A percentile compares a stretch with the other conserved stretches of the same genome.
Evolutionary conservation across 202 grass and related monocot genomes (phyloP).

Genomic region (Cymbopogon flexuosus): DNA sequence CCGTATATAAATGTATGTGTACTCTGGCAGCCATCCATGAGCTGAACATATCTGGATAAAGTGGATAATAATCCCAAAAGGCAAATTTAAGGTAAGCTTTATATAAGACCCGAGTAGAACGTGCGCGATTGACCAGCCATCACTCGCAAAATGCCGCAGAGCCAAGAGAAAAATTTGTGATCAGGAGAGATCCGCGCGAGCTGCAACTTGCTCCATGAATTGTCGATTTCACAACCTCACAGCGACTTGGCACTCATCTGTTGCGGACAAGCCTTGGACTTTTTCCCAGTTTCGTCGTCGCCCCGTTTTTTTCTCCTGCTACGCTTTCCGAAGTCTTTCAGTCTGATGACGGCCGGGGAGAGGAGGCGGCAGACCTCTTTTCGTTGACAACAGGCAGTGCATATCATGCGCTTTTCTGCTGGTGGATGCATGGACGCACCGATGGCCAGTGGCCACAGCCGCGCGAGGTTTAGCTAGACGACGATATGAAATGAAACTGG

Average conservation of each 20-base stretch:
- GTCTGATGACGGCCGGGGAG: not conserved
- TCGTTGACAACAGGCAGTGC: slow-evolving; percentile 18
- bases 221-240: slow-evolving; percentile 45
- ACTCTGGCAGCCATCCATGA: not conserved
- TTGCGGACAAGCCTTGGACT: slow-evolving; percentile 41
- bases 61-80: slow-evolving; percentile 30
- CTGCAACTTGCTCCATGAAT: slow-evolving; percentile 45
- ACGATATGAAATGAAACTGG: slow-evolving; percentile 20
- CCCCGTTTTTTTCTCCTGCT: not conserved
- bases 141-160: not conserved
- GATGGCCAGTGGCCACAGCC: not conserved
- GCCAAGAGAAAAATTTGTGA: slow-evolving; percentile 24
- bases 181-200: slow-evolving; percentile 46
- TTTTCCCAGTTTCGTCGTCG: not conserved
- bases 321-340: slow-evolving; percentile 30
- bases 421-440: not conserved
- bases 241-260: slow-evolving; percentile 33
- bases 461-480: too few species aligned
- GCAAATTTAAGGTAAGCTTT: slow-evolving; percentile 16
- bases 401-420: slow-evolving; percentile 15
- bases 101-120: slow-evolving; percentile 31
- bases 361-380: slow-evolving; percentile 10
- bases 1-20: not conserved
- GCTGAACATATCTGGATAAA: slow-evolving; percentile 25
- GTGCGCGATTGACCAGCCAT: slow-evolving; percentile 31